Base-by-base conservation (phyloP, 306 rosid species). In the Pterocarpus macrocarpus region DNA sequence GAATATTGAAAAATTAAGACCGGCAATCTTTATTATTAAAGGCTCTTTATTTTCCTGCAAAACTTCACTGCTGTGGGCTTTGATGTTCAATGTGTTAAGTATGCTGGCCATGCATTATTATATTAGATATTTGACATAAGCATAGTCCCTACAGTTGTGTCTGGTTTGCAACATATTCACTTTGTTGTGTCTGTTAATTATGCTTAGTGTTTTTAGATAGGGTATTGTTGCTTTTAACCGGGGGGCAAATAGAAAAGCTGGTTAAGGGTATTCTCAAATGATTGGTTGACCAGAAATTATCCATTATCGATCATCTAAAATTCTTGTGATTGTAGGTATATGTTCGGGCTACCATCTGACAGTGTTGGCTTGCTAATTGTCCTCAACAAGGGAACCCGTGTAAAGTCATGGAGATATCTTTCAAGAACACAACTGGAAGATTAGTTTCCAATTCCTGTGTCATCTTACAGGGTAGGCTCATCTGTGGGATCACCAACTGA, bases 341-440 rank as follows among this genome's bases (percentile, higher is more conserved):
- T 87, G 88, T 82, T 86, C 35, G 96, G 97, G 41, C 80, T 90
- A 35, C 90, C 98, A 59, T 85, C 87, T 79, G 79, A 75, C 59
- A 77, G 61, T 4, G 87, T 52, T 6, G 99, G 99, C 63, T 88
- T 96, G 87, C 91, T 85, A 76, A 90, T 91, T 90, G 94, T 96
- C 53, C 83, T 96, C 3, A 93, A 96, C 80, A 88, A 90, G 66
- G 91, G 83, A n/a, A 86, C 88, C 30, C 90, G 28, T 22, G 50
- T 44, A 58, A 86, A 86, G 92, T 89, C 90, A 12, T 89, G 97
- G 97, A 90, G 96, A 85, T 93, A 94, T 91, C 84, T 93, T 77
- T 76, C 92, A 47, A 88, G 85, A 35, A 78, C 94, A 15, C 94
- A 95, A 85, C 14, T 93, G 71, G 86, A 75, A 82, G 83, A 73